Percentiles rank a stretch among this genome's conserved stretches.
These are phyloP conservation scores for Diaporthe amygdali DNA, from an alignment of 2,329 filamentous ascomycete species.

Conservation along the genomic window DNA sequence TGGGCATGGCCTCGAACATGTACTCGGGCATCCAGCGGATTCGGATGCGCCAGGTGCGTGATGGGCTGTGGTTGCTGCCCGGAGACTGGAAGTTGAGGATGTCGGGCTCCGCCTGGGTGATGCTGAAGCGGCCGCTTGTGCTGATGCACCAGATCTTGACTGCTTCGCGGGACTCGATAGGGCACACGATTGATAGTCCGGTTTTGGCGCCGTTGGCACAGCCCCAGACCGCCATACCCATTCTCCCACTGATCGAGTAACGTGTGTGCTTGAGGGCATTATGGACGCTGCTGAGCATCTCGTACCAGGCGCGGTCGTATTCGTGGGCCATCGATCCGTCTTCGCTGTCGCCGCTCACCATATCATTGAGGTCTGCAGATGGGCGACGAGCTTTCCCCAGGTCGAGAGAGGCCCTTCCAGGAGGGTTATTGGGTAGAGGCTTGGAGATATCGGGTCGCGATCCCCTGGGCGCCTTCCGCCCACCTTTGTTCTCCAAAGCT, in stretches of 20 bases:
- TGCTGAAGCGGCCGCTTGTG: conserved; percentile 35
- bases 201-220: conserved; percentile 35
- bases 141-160: conserved; percentile 47
- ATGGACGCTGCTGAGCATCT: conserved; percentile 47
- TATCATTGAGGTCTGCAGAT: neutral
- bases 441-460: neutral
- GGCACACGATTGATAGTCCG: conserved; percentile 48
- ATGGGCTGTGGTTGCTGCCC: conserved; percentile 32
- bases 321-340: neutral
- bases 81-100: conserved; percentile 50
- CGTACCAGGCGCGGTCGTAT: conserved; percentile 34
- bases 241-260: conserved; percentile 52
- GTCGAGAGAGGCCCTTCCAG: neutral
- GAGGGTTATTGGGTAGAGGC: neutral
- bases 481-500: neutral
- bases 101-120: conserved; percentile 37
- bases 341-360: neutral
- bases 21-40: conserved; percentile 42
- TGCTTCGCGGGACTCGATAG: conserved; percentile 39
- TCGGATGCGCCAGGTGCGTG: conserved; percentile 32
- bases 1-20: conserved; percentile 2
- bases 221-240: conserved; percentile 51
- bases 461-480: neutral
- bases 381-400: neutral
- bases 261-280: conserved; percentile 46